Evolutionary conservation across 352 stramenopile species (phyloP), one percentile per base, ranked within the genome.

Genomic region (Pythium biforme): DNA sequence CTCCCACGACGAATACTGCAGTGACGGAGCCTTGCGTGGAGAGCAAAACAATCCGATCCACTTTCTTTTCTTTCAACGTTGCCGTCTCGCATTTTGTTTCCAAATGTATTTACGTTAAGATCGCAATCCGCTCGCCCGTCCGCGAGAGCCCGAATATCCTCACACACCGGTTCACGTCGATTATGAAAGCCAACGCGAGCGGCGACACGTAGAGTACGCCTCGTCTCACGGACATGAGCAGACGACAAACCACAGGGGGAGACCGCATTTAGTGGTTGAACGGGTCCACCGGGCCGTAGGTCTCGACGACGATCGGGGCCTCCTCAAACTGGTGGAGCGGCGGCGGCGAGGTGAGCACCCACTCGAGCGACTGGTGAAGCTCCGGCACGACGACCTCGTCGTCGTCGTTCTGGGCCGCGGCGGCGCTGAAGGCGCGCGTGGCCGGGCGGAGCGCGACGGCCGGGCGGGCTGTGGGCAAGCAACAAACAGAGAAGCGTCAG

Each of bases 261-360:
- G 5, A 52, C 57, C 57, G 46, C 52, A 33, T 81, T 73, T 89
- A 89, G 75, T 95, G 77, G 72, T 77, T 65, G 69, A 81, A 87
- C 34, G 86, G 87, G 74, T 95, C 87, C 51, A 92, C 76, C 62
- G 86, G 75, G 70, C 84, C 88, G 69, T 88, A 94, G 47, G 86
- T 95, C 75, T 96, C 88, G 39, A 96, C 86, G 68, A 96, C 81
- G 60, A 96, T 79, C 55, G 88, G 88, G 15, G 86, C 74, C 65
- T 96, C 88, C 33, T 94, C 84, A 62, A 96, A 96, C 83, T 96
- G 88, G 72, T 96, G 88, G 74, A 95, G 58, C 67, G 88, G 88
- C 67, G 88, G 84, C 15, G 88, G 88, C 66, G 84, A 92, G 59
- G 69, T 73, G 62, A 96, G 72, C 66, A 87, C 80, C 86, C 86